Conservation (phyloP, 371 early-diverging fungal genomes). For the Phascolomyces articulosus region DNA sequence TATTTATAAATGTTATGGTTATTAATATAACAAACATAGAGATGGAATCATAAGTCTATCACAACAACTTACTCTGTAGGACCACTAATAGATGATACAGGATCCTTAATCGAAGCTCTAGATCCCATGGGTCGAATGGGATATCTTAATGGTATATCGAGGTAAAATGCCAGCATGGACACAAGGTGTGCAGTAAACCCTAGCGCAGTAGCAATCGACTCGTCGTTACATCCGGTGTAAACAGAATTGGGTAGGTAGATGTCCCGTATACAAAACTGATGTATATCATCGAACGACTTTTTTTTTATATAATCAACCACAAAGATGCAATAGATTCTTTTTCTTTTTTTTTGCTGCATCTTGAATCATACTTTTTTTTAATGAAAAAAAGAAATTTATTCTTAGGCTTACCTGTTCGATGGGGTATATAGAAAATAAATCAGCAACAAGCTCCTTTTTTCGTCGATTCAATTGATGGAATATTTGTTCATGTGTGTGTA, state of each 20-base stretch:
- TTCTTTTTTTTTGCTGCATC: neutral
- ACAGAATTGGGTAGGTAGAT: slow-evolving; percentile 69
- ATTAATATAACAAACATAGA: no score
- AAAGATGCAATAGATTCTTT: slow-evolving; percentile 8
- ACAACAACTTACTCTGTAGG: slow-evolving; percentile 61
- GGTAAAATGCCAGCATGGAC: slow-evolving; percentile 72
- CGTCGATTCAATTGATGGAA: slow-evolving; percentile 46
- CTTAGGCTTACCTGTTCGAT: slow-evolving; percentile 61
- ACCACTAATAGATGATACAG: slow-evolving; percentile 59
- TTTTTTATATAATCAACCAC: slow-evolving; percentile 43
- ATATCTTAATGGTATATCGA: slow-evolving; percentile 76
- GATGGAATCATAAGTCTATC: no score
- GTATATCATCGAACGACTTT: slow-evolving; percentile 55
- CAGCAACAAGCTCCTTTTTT: slow-evolving; percentile 61
- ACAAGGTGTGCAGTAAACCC: slow-evolving; percentile 78
- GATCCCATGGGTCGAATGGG: slow-evolving; percentile 81
- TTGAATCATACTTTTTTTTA: no score
- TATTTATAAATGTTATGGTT: no score
- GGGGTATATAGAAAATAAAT: slow-evolving; percentile 67
- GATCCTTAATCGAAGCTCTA: slow-evolving; percentile 71
- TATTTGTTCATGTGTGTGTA: slow-evolving; percentile 46
- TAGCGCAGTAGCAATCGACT: slow-evolving; percentile 72
- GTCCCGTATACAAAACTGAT: slow-evolving; percentile 65
- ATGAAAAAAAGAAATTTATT: neutral
- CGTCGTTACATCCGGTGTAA: slow-evolving; percentile 65